Conservation (phyloP, 108 stramenopile species). For the Bacterosira constricta region DNA sequence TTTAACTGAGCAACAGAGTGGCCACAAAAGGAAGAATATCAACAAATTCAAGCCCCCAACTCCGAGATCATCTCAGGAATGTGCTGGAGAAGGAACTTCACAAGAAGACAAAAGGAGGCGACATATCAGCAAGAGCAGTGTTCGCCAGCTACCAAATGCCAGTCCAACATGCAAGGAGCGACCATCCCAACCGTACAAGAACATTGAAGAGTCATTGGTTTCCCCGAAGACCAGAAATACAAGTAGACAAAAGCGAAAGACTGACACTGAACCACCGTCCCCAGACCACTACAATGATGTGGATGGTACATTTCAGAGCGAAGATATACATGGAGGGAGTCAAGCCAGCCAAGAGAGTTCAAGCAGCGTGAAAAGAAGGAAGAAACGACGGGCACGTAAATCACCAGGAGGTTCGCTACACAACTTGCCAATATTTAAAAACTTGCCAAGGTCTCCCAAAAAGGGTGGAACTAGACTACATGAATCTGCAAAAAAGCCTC, state of each 20-base stretch:
- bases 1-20: no score
- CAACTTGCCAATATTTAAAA: background rate
- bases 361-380: background rate
- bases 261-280: background rate
- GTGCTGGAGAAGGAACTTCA: background rate
- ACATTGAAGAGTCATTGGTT: background rate
- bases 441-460: no score
- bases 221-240: background rate
- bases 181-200: background rate
- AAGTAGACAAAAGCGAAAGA: background rate
- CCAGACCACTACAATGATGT: background rate
- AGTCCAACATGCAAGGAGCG: background rate
- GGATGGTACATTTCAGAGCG: background rate
- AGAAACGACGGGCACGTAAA: background rate
- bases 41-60: no score
- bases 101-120: background rate
- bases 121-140: background rate
- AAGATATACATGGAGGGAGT: background rate
- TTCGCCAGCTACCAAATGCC: background rate
- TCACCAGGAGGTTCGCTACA: constrained; percentile 11
- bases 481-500: constrained; percentile 5
- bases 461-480: no score
- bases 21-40: no score
- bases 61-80: no score
- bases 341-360: background rate